Base-by-base conservation (phyloP, 768 basidiomycete genomes). In the Psilocybe cubensis region DNA sequence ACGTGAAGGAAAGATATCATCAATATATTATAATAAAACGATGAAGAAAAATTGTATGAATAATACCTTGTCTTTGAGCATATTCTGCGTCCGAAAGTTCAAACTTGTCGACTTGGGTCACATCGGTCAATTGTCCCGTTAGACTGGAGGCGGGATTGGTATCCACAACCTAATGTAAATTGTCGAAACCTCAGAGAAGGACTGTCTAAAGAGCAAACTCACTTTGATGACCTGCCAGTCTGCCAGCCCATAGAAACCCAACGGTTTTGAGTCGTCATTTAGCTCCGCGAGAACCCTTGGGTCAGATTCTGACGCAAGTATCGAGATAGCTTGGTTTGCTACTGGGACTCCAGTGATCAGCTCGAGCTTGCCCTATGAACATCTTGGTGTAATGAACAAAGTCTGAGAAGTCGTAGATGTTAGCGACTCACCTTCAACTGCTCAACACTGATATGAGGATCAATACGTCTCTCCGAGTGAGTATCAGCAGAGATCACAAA, bases 31-130 rank as follows among this genome's bases (percentile, higher is more conserved):
- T 31, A 40, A n/a, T 31, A 4, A 7, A 14, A 20, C 29, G 23
- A 51, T 35, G 33, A 4, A n/a, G 21, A 27, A 25, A n/a, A 38
- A 18, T 31, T 27, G 17, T 41, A 66, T 48, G 38, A 42, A 31
- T 29, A 41, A 38, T 60, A 94, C 96, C 95, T 74, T 83, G 77
- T 64, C 95, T 76, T 66, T 84, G 75, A 21, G 87, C 92, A 67
- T 98, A 98, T 55, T 89, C 92, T 3, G 85, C 85, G 3, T 86
- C 81, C 7, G 86, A 87, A 49, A 98, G 72, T 76, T 97, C 96
- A 62, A 94, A 98, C 70, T 98, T 97, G 24, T 97, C 88, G 1
- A 97, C 94, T 72, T 88, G 85, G 0, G 87, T 87, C 1, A 91
- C 80, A 71, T 97, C 96, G 7, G 88, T 83, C 51, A 91, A 83